phyloP scores from a whole-genome alignment of 1,139 yeast species.

The Saccharomyces hybrid region DNA sequence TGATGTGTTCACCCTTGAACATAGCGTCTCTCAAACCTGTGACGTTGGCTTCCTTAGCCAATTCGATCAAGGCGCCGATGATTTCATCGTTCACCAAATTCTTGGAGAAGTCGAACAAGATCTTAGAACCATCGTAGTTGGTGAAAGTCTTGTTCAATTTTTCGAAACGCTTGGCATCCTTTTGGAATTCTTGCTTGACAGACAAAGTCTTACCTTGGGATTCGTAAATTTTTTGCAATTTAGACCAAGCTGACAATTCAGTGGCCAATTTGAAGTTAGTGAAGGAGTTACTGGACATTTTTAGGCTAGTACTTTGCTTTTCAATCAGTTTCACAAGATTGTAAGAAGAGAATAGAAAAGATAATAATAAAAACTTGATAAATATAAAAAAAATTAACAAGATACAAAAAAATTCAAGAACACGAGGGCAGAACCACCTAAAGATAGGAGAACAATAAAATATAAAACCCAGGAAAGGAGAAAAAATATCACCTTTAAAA shows the following conservation, averaged over 20 bases:
- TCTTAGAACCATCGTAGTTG: slow-evolving; percentile 80
- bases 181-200: slow-evolving; percentile 68
- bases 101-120: slow-evolving; percentile 90
- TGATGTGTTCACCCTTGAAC: slow-evolving; percentile 90
- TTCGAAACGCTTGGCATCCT: slow-evolving; percentile 66
- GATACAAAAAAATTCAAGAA: neutral
- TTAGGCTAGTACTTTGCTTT: slow-evolving; percentile 7
- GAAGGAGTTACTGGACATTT: slow-evolving; percentile 30
- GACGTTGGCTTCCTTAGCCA: slow-evolving; percentile 87
- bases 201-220: slow-evolving; percentile 59
- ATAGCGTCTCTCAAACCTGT: slow-evolving; percentile 81
- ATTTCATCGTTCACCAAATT: slow-evolving; percentile 85
- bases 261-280: slow-evolving; percentile 58
- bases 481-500: no score
- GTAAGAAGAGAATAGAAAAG: neutral
- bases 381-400: neutral
- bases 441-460: neutral
- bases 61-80: slow-evolving; percentile 53
- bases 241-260: slow-evolving; percentile 80
- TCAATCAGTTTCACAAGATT: neutral
- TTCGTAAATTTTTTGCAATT: slow-evolving; percentile 64
- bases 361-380: neutral
- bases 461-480: no score
- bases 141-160: slow-evolving; percentile 70
- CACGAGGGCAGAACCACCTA: neutral